These are phyloP conservation scores for Triticum dicoccoides DNA, from an alignment of 176 grass and related monocot species.

Conservation along the genomic window DNA sequence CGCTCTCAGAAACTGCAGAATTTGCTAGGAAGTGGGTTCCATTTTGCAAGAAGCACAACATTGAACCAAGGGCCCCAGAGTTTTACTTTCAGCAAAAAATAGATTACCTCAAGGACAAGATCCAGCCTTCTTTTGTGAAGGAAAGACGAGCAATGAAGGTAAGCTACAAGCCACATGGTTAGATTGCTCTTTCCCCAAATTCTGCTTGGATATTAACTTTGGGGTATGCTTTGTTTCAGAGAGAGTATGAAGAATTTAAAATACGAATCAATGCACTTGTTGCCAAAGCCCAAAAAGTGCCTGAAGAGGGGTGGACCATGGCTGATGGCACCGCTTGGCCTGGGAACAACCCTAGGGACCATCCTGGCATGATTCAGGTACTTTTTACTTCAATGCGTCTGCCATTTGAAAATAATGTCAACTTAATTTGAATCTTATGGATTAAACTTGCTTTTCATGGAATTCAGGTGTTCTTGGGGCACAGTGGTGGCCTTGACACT, in stretches of 20 bases:
- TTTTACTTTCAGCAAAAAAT: conserved; percentile 99
- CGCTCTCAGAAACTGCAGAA: conserved; percentile 79
- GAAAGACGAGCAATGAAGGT: conserved; percentile 99
- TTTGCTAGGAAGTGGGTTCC: conserved; percentile 94
- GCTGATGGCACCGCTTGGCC: conserved; percentile 97
- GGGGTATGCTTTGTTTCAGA: conserved; percentile 48
- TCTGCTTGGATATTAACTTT: conserved; percentile 17
- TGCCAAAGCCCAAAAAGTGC: conserved; percentile 97
- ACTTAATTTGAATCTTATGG: conserved; percentile 7
- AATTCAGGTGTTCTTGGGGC: conserved; percentile 93
- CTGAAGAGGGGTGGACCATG: conserved; percentile 99
- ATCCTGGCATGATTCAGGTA: conserved; percentile 99
- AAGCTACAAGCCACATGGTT: conserved; percentile 27
- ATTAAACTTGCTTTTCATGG: conserved; percentile 24
- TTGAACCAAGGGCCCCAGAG: conserved; percentile 84
- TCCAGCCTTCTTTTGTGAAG: conserved; percentile 97
- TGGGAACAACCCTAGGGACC: conserved; percentile 95
- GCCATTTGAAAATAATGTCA: background rate
- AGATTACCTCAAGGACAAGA: conserved; percentile 96
- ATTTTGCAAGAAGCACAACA: conserved; percentile 86
- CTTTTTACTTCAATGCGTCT: background rate
- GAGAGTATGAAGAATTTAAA: conserved; percentile 99
- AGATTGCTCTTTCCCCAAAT: conserved; percentile 9
- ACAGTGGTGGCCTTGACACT: conserved; percentile 98
- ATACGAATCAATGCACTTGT: conserved; percentile 95